A percentile compares a stretch with the other conserved stretches of the same genome.
phyloP scores from a whole-genome alignment of 1,284 basidiomycete species.

The Athelia psychrophila region DNA sequence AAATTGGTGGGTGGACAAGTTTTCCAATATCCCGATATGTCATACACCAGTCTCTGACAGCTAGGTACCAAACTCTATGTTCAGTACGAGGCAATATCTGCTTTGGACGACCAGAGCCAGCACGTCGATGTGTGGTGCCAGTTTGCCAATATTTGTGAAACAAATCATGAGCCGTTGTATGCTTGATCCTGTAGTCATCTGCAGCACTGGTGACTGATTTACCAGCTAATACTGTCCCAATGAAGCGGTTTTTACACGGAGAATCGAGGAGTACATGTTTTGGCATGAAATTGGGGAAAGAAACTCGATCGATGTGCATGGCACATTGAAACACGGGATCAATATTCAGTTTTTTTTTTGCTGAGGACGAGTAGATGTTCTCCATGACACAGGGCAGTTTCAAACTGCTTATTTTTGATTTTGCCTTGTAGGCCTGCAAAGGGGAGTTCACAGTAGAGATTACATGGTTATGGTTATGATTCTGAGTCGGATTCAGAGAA shows the following conservation, averaged over 20 bases:
- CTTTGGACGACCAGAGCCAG: constrained; percentile 3
- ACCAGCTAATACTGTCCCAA: constrained; percentile 3
- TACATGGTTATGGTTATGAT: too few relatives aligned
- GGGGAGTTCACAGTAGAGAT: too few relatives aligned
- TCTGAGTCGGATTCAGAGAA: too few relatives aligned
- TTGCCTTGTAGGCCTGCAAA: too few relatives aligned
- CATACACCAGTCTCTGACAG: background rate
- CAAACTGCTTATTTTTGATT: too few relatives aligned
- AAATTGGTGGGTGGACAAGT: background rate
- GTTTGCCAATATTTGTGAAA: background rate
- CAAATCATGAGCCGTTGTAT: background rate
- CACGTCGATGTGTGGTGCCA: constrained; percentile 2
- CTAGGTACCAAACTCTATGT: background rate
- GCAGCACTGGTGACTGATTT: background rate
- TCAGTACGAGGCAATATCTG: background rate
- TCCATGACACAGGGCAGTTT: too few relatives aligned
- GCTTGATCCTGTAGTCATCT: background rate
- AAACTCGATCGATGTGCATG: too few relatives aligned
- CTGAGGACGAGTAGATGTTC: too few relatives aligned
- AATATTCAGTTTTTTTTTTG: too few relatives aligned
- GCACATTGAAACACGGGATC: too few relatives aligned
- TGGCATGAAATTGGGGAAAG: too few relatives aligned
- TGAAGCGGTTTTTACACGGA: constrained; percentile 3
- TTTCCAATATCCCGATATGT: background rate
- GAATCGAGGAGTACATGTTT: background rate